Base-by-base conservation (phyloP, 2,329 filamentous ascomycete genomes). In the Talaromyces sp. region DNA sequence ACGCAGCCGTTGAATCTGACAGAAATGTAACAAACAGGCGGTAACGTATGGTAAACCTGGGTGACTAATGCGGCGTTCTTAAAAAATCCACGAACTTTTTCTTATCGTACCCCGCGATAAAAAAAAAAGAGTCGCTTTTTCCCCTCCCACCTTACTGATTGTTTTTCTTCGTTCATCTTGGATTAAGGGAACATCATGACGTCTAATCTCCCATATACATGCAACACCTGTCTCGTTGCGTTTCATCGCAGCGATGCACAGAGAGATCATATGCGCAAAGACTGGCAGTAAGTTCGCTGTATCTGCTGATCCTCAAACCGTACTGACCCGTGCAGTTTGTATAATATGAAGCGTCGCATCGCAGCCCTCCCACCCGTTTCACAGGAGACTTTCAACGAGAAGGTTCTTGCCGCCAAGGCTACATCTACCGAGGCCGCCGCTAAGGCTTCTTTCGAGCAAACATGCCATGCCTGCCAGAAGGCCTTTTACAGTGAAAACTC, bases 401-500 rank as follows among this genome's bases (percentile, higher is more conserved):
- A 97, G 73, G 93, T 99, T 35, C 80, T 97, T 14, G 90, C 91
- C 64, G 93, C 92, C 59, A 91, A 95, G 69, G 92, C 92, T 24
- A 86, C 84, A 7, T 89, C 91, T 14, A 89, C 83, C 37, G 91
- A 91, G 30, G 90, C 93, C 58, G 91, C 91, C 51, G 89, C 91
- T 57, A 91, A 90, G 74, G 93, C 92, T 4, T 86, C 90, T 13
- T 97, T 92, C 68, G 91, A 97, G 72, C 91, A 89, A 68, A 77
- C 80, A 27, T 99, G 94, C 74, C 80, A 85, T 3, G 82, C 86
- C 17, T 99, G 94, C 78, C 84, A 89, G 67, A 96, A 96, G 79
- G 91, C 89, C 13, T 99, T 96, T 74, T 97, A 88, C 79, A 97
- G 92, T 75, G 90, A 97, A 69, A 97, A 97, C 76, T 93, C 94